phyloP scores from a whole-genome alignment of 202 grass and related monocot genomes.

The Setaria italica region DNA sequence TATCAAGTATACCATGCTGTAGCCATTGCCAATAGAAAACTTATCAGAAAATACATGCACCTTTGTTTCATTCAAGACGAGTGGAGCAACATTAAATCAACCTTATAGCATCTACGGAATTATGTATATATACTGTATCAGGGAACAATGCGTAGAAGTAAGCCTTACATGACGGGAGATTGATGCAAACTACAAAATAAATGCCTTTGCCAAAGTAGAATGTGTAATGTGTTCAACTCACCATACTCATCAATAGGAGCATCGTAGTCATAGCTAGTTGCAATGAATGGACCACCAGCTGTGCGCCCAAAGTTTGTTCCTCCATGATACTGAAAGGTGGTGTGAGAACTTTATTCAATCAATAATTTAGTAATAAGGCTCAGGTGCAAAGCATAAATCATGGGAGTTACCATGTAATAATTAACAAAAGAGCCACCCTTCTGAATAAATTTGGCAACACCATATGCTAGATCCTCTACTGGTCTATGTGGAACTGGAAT shows the following conservation, averaged over 20 bases:
- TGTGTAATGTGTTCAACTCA: constrained; percentile 43
- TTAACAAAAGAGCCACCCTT: constrained; percentile 98
- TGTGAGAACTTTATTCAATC: constrained; percentile 2
- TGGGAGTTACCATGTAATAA: constrained; percentile 89
- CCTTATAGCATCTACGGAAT: background rate
- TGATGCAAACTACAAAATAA: constrained; percentile 30
- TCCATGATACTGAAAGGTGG: constrained; percentile 79
- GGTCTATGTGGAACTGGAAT: constrained; percentile 86
- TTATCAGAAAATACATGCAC: background rate
- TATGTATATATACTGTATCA: background rate
- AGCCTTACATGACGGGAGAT: background rate
- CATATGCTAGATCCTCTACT: constrained; percentile 91
- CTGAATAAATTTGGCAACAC: constrained; percentile 91
- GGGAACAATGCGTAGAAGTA: background rate
- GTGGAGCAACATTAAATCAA: constrained; percentile 1
- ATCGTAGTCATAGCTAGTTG: constrained; percentile 97
- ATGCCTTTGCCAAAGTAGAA: constrained; percentile 30
- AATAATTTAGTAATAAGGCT: constrained; percentile 35
- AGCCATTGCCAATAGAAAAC: background rate
- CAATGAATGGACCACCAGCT: constrained; percentile 95
- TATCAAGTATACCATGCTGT: background rate
- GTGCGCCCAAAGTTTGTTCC: constrained; percentile 98
- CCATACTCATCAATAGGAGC: constrained; percentile 98
- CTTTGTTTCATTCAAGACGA: constrained; percentile 12
- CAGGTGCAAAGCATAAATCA: constrained; percentile 27